A percentile compares a stretch with the other conserved stretches of the same genome.
phyloP scores from a whole-genome alignment of 345 rosid genomes.

The Hibiscus mutabilis region DNA sequence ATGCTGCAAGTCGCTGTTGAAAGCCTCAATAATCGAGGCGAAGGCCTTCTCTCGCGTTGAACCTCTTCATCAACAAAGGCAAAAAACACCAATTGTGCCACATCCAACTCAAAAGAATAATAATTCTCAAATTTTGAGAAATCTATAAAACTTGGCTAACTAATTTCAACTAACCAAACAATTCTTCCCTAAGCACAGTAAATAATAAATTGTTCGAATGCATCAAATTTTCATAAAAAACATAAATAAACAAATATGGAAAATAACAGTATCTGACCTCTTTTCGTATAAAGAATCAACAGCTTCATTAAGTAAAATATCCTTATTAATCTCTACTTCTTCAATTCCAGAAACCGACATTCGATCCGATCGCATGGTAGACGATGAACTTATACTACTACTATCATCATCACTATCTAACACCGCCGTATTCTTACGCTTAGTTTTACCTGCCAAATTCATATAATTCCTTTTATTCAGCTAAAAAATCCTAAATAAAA shows the following conservation, averaged over 20 bases:
- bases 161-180: no score
- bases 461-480: not conserved
- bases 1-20: conserved; percentile 56
- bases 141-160: no score
- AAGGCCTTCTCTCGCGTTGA: conserved; percentile 83
- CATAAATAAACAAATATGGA: no score
- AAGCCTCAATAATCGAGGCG: conserved; percentile 57
- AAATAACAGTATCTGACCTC: no score
- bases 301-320: conserved; percentile 29
- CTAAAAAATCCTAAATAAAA: not conserved
- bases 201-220: no score
- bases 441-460: conserved; percentile 39
- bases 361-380: conserved; percentile 55
- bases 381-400: conserved; percentile 66
- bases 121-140: no score
- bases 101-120: no score
- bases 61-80: conserved; percentile 34
- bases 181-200: no score
- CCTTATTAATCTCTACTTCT: conserved; percentile 57
- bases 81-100: no score
- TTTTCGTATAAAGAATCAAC: conserved; percentile 38
- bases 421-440: conserved; percentile 41
- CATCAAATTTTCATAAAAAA: no score
- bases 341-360: conserved; percentile 39
- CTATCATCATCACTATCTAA: conserved; percentile 76